A percentile compares a stretch with the other conserved stretches of the same genome.
phyloP scores from a whole-genome alignment of 768 basidiomycete species.

The Mycena floridula region DNA sequence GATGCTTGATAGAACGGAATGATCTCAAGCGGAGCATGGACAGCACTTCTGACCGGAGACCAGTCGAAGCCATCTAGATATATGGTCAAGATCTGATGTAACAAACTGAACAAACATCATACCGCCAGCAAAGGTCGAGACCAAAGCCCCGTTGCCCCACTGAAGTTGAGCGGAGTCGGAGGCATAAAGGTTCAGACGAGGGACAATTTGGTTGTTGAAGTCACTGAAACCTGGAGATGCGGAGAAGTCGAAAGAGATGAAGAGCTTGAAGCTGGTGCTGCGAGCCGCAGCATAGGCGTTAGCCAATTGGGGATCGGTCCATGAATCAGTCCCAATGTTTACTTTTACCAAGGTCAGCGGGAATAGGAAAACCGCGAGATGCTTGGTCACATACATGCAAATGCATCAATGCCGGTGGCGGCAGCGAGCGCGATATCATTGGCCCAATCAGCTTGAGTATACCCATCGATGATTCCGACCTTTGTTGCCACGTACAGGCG shows the following conservation, averaged over 20 bases:
- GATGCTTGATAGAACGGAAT: not conserved
- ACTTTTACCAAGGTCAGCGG: not conserved
- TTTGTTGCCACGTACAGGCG: no score
- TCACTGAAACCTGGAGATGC: not conserved
- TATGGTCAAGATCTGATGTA: not conserved
- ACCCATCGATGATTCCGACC: not conserved
- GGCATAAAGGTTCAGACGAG: not conserved
- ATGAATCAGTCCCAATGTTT: not conserved
- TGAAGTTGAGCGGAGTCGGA: not conserved
- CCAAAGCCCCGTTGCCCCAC: not conserved
- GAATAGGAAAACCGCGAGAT: not conserved
- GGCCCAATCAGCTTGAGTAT: not conserved
- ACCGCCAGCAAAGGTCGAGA: not conserved
- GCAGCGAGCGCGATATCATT: slow-evolving; percentile 5
- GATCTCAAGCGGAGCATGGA: not conserved
- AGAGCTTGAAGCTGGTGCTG: slow-evolving; percentile 7
- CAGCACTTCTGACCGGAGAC: not conserved
- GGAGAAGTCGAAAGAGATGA: slow-evolving; percentile 6
- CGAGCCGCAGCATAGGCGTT: slow-evolving; percentile 4
- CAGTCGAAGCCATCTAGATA: not conserved
- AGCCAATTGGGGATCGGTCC: slow-evolving; percentile 5
- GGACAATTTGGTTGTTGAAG: not conserved
- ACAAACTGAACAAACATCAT: not conserved
- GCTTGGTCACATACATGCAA: not conserved
- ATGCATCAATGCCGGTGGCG: slow-evolving; percentile 6